Base-by-base conservation (phyloP, 345 rosid species). In the Syzygium aqueum region DNA sequence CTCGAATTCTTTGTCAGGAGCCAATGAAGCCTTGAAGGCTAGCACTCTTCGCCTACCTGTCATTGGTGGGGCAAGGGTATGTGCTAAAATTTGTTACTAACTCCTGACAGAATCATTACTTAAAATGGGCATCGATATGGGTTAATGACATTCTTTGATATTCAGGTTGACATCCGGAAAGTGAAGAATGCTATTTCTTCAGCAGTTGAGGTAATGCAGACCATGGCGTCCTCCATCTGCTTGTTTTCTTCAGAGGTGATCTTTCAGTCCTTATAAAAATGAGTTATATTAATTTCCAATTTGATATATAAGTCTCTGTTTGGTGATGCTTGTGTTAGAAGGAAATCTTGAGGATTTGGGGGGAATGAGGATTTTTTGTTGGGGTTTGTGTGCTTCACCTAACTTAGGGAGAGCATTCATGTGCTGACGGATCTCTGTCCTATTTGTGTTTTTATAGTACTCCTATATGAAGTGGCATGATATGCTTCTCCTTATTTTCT, bases 21-120 rank as follows among this genome's bases (percentile, higher is more conserved):
- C 96, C 88, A 92, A 89, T 61, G 94, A 95, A 91, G 95, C 98
- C 84, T 89, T 97, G 90, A 91, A 89, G 89, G 96, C 96, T 53
- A 97, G 97, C 94, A 96, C 96, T 51, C 94, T 96, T 63, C 96
- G 95, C 85, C 95, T 96, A 88, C 99, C 99, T 46, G 94, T 97
- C 90, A 94, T 94, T 87, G 89, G 91, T 50, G 97, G 96, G 43
- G 98, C 98, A 85, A 93, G 91, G 95, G 99, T 97, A 89, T 88
- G 88, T 33, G 50, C 50, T n/a, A 77, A 28, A 8, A 30, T 13
- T 84, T 13, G 63, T 30, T n/a, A 87, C 53, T 84, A 8, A 50
- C 53, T 51, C 65, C 84, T 73, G 49, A 73, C 49, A 37, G 82
- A 73, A 33, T 33, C 49, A 37, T 25, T 54, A 46, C 86, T 53